Conservation (phyloP, 768 basidiomycete species). For the Mycena vulgaris region DNA sequence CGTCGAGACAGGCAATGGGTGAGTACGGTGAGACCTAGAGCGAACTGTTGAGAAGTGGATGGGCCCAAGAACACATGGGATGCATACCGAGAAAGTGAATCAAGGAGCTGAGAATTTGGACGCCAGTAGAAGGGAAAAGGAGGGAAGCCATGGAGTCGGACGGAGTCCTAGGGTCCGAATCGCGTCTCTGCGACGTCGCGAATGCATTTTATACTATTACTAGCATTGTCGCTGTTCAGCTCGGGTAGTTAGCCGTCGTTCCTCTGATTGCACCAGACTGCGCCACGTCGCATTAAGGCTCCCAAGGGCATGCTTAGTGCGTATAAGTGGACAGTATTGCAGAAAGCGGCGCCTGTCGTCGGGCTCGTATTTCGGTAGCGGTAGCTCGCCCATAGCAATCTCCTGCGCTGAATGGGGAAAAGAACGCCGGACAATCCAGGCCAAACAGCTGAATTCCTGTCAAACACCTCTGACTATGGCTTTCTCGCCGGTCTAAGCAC, state of each 20-base stretch:
- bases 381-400: too few species aligned
- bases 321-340: background rate
- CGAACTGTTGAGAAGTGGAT: background rate
- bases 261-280: too few species aligned
- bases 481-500: background rate
- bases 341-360: too few species aligned
- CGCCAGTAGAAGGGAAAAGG: constrained; percentile 44
- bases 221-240: background rate
- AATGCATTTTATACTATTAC: constrained; percentile 14
- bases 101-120: constrained; percentile 46
- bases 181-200: too few species aligned
- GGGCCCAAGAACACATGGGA: background rate
- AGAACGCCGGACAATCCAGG: too few species aligned
- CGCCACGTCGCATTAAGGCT: too few species aligned
- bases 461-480: constrained; percentile 2
- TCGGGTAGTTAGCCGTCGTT: background rate
- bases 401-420: too few species aligned
- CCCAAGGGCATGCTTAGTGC: background rate
- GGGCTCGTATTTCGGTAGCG: too few species aligned
- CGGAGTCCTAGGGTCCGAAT: background rate
- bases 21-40: constrained; percentile 26
- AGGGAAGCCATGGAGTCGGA: background rate
- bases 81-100: constrained; percentile 49
- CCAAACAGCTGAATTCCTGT: background rate
- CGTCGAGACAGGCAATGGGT: constrained; percentile 19